Evolutionary conservation across 2,329 filamentous ascomycete genomes (phyloP).

Genomic region (Colletotrichum trifolii): DNA sequence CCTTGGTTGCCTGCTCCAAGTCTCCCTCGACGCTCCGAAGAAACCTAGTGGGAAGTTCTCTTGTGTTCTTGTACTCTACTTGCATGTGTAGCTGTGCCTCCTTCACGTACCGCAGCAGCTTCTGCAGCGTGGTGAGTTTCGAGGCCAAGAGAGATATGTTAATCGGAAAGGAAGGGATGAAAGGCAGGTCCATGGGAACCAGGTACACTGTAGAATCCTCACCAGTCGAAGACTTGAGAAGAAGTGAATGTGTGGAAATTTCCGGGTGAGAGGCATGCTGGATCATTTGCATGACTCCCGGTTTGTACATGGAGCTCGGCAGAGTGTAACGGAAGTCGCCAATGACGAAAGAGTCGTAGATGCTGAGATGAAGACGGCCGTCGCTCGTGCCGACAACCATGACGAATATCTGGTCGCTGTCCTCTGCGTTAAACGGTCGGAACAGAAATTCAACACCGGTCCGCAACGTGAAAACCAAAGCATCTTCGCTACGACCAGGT

Average conservation of each 20-base stretch:
- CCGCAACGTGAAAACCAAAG: conserved; percentile 75
- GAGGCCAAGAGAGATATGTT: conserved; percentile 87
- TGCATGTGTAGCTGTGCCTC: conserved; percentile 84
- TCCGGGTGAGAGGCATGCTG: conserved; percentile 78
- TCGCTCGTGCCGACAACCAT: conserved; percentile 79
- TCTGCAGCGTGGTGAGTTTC: conserved; percentile 88
- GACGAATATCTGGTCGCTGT: conserved; percentile 81
- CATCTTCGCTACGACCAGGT: conserved; percentile 55
- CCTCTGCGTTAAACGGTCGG: conserved; percentile 68
- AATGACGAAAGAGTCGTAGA: conserved; percentile 87
- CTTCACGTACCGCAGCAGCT: conserved; percentile 84
- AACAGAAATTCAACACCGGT: conserved; percentile 78
- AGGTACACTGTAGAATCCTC: conserved; percentile 63
- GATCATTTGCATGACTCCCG: conserved; percentile 52
- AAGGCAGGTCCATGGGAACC: conserved; percentile 85
- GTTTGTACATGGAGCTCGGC: conserved; percentile 41
- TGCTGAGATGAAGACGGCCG: conserved; percentile 79
- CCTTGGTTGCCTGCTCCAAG: conserved; percentile 69
- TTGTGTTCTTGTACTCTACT: conserved; percentile 84
- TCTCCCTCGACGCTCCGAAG: conserved; percentile 82
- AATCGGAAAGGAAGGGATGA: conserved; percentile 80
- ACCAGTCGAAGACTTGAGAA: conserved; percentile 63
- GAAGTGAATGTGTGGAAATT: conserved; percentile 79
- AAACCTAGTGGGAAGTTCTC: conserved; percentile 83
- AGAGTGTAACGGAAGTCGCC: conserved; percentile 69